Base-by-base conservation (phyloP, 805 yeast species). In the Candida schatavii region DNA sequence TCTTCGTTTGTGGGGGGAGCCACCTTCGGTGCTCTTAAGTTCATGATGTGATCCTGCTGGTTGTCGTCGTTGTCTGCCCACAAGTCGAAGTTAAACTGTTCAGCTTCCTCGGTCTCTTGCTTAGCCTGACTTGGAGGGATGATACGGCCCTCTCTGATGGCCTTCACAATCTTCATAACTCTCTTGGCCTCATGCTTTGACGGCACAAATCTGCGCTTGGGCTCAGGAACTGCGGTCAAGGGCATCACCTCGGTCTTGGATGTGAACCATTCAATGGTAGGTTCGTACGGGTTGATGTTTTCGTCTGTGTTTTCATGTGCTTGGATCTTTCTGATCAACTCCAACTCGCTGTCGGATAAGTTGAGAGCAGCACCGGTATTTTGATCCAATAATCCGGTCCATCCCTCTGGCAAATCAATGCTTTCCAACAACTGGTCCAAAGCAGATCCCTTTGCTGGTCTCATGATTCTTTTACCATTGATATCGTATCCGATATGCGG, bases 401-500 rank as follows among this genome's bases (percentile, higher is more conserved):
- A 93, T 20, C 99, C 99, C 65, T 88, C 95, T 11, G 99, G 99
- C 48, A 93, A 72, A 47, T 93, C 99, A 46, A 93, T 93, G 23
- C 82, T 74, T 57, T 91, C 99, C 49, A 93, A 70, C 47, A 93
- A 75, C 55, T 84, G 85, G 57, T 93, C 98, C 50, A 93, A 75
- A 1, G 98, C 99, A 44, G 95, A 81, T 11, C 97, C 96, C 55
- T 88, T 85, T 7, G 98, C 99, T 10, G 99, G 99, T 63, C 99
- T 81, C 98, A 93, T 91, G 58, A 93, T 90, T 59, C 99, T 80
- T 61, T 90, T 91, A 56, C 99, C 99, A 61, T 93, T 93, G 55
- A 93, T 90, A 61, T 88, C 91, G 63, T 93, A 93, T 44, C 99
- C 98, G 46, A 93, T 81, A 60, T 93, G 99, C 1, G 99, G 99